Evolutionary conservation across 2,329 filamentous ascomycete genomes (phyloP).

Genomic region (Alternaria burnsii): DNA sequence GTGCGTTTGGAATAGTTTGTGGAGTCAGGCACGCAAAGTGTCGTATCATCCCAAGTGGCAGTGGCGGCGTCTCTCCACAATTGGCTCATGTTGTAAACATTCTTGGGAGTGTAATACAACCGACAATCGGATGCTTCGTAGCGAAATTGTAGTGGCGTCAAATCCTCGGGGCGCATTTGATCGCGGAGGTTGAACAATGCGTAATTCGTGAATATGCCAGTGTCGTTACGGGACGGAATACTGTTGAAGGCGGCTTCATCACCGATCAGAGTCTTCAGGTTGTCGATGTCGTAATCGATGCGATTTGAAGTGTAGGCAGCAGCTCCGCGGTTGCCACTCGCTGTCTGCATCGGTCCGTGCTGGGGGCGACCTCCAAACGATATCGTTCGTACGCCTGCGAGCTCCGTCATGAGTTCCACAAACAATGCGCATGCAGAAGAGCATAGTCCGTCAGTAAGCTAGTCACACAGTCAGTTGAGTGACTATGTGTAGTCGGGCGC

Average conservation of each 20-base stretch:
- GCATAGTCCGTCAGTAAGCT: slow-evolving; percentile 63
- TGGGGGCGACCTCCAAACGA: slow-evolving; percentile 65
- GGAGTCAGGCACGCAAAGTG: not conserved
- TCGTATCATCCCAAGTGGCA: not conserved
- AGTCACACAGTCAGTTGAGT: not conserved
- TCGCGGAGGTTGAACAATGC: slow-evolving; percentile 37
- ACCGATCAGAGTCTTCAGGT: not conserved
- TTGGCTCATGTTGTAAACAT: not conserved
- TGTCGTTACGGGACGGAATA: slow-evolving; percentile 16
- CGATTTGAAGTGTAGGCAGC: slow-evolving; percentile 46
- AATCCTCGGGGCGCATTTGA: slow-evolving; percentile 45
- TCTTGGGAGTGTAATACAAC: slow-evolving; percentile 46
- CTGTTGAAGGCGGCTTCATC: slow-evolving; percentile 7
- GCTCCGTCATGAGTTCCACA: slow-evolving; percentile 55
- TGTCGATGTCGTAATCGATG: slow-evolving; percentile 17
- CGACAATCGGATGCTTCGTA: slow-evolving; percentile 53
- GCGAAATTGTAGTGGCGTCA: slow-evolving; percentile 48
- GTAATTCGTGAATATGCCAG: slow-evolving; percentile 38
- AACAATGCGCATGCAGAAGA: slow-evolving; percentile 66
- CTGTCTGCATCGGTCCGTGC: slow-evolving; percentile 45
- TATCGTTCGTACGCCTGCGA: slow-evolving; percentile 61
- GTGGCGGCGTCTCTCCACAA: not conserved
- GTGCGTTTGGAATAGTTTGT: not conserved
- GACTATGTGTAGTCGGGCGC: not conserved
- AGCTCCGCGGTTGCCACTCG: slow-evolving; percentile 65